Evolutionary conservation across 1,284 basidiomycete genomes (phyloP).

Genomic region (Apiotrichum sp.): DNA sequence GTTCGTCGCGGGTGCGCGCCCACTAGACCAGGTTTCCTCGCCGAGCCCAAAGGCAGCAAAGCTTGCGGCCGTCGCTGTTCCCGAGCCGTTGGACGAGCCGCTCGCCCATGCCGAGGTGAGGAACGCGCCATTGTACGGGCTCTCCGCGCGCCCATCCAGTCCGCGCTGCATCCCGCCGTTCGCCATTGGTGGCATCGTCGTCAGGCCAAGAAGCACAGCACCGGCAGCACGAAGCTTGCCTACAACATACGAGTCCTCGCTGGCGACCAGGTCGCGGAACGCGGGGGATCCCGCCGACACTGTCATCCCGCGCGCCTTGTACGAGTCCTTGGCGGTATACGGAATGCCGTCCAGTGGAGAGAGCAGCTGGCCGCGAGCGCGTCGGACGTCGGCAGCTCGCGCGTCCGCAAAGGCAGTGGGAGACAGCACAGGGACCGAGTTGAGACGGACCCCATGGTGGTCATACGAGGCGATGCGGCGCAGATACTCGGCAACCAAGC

Average conservation of each 20-base stretch:
- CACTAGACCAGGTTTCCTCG: constrained; percentile 10
- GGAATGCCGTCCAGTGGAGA: constrained; percentile 9
- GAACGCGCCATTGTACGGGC: constrained; percentile 8
- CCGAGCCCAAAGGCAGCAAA: constrained; percentile 11
- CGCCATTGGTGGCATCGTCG: constrained; percentile 10
- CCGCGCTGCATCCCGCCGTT: constrained; percentile 14
- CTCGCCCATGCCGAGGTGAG: constrained; percentile 9
- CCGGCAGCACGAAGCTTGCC: neutral
- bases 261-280: constrained; percentile 6
- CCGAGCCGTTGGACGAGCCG: constrained; percentile 7
- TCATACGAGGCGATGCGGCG: constrained; percentile 9
- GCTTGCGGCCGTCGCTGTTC: constrained; percentile 7
- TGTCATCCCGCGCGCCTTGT: constrained; percentile 2
- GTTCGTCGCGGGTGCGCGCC: constrained; percentile 7
- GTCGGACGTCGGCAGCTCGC: constrained; percentile 3
- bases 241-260: constrained; percentile 5
- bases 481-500: constrained; percentile 6
- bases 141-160: constrained; percentile 10
- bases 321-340: constrained; percentile 9
- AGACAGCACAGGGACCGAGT: constrained; percentile 1
- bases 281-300: constrained; percentile 7
- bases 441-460: constrained; percentile 6
- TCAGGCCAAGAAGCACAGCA: constrained; percentile 5
- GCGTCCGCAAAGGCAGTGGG: constrained; percentile 1
- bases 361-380: neutral